Percentiles rank a stretch among this genome's conserved stretches.
Conservation (phyloP, 106 monocot genomes). For the Allium cepa region DNA sequence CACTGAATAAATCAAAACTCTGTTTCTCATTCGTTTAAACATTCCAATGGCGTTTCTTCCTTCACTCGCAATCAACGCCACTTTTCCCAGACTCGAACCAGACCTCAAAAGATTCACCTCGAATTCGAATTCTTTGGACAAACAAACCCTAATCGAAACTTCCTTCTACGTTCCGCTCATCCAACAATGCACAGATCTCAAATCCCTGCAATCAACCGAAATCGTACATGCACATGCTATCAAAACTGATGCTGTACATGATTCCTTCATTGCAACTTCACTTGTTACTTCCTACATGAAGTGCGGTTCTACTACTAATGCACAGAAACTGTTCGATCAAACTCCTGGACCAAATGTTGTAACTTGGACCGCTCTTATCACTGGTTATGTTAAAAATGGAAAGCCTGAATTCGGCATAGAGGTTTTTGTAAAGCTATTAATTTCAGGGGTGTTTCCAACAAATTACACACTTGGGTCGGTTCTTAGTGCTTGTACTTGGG, state of each 20-base stretch:
- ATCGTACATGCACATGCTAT: slow-evolving; percentile 57
- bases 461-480: slow-evolving; percentile 67
- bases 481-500: slow-evolving; percentile 42
- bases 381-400: slow-evolving; percentile 63
- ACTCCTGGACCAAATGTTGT: slow-evolving; percentile 41
- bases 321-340: slow-evolving; percentile 56
- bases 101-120: slow-evolving; percentile 22
- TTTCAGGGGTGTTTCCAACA: slow-evolving; percentile 47
- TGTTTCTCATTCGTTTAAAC: no score
- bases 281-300: slow-evolving; percentile 65
- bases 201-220: slow-evolving; percentile 24
- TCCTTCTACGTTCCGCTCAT: slow-evolving; percentile 56
- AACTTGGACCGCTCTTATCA: slow-evolving; percentile 67
- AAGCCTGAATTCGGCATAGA: slow-evolving; percentile 35
- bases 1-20: no score
- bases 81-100: slow-evolving; percentile 27
- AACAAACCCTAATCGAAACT: slow-evolving; percentile 25
- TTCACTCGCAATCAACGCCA: slow-evolving; percentile 25
- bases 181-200: slow-evolving; percentile 41
- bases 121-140: slow-evolving; percentile 14
- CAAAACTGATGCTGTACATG: slow-evolving; percentile 48
- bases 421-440: slow-evolving; percentile 49
- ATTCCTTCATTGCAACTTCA: slow-evolving; percentile 52
- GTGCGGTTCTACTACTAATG: slow-evolving; percentile 36
- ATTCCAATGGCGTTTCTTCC: slow-evolving; percentile 33